Evolutionary conservation across 352 stramenopile genomes (phyloP).

Genomic region (Lagenidium giganteum): DNA sequence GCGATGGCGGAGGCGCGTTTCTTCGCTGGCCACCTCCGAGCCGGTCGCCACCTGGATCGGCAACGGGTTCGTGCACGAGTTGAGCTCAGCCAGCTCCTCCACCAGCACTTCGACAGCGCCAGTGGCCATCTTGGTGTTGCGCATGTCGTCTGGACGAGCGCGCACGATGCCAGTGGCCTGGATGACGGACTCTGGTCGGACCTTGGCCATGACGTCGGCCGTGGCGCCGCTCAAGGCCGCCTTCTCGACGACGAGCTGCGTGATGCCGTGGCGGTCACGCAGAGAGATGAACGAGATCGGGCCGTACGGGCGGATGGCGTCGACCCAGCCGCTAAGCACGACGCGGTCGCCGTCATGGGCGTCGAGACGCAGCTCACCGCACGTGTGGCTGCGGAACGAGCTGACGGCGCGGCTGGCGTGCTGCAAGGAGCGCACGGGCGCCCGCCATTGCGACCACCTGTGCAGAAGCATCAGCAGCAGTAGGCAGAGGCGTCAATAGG

Average conservation of each 20-base stretch:
- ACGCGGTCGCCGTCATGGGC: constrained; percentile 44
- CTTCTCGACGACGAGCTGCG: constrained; percentile 78
- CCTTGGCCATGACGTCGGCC: constrained; percentile 37
- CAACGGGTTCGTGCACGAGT: constrained; percentile 38
- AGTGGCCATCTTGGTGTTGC: constrained; percentile 66
- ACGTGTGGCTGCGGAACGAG: constrained; percentile 70
- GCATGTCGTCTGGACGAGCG: constrained; percentile 48
- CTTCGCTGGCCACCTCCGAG: constrained; percentile 57
- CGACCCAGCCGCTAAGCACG: constrained; percentile 75
- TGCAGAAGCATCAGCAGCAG: no score
- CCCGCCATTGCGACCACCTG: no score
- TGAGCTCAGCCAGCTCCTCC: constrained; percentile 52
- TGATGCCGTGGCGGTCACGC: constrained; percentile 72
- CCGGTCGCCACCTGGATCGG: constrained; percentile 60
- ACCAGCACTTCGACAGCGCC: constrained; percentile 73
- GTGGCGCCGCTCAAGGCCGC: constrained; percentile 21
- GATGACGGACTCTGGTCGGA: constrained; percentile 72
- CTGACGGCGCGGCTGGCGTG: constrained; percentile 12
- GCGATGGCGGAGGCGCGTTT: constrained; percentile 69
- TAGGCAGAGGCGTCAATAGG: no score
- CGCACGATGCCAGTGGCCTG: constrained; percentile 60
- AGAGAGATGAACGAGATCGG: constrained; percentile 80
- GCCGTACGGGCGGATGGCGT: constrained; percentile 69
- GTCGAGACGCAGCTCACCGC: constrained; percentile 53
- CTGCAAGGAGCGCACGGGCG: no score